Percentiles rank a stretch among this genome's conserved stretches.
These are phyloP conservation scores for Aspergillus diversus DNA, from an alignment of 495 filamentous ascomycete genomes.

Conservation along the genomic window DNA sequence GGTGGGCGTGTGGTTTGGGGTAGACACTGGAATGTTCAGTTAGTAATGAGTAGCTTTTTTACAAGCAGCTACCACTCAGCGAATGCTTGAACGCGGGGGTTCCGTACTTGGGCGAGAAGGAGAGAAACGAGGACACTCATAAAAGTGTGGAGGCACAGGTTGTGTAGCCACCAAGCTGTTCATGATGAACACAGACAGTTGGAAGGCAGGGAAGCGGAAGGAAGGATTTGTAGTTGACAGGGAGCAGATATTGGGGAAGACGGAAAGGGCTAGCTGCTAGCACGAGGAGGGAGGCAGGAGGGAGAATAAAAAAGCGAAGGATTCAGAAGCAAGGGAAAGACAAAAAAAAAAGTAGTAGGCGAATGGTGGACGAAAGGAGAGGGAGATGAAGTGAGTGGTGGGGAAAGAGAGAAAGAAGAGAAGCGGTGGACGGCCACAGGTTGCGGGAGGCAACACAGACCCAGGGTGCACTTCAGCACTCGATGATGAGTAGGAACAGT, in stretches of 20 bases:
- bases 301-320: constrained; percentile 18
- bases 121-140: constrained; percentile 70
- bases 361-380: constrained; percentile 33
- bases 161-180: constrained; percentile 66
- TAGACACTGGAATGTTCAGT: constrained; percentile 51
- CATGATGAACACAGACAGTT: constrained; percentile 55
- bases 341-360: constrained; percentile 24
- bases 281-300: constrained; percentile 24
- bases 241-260: constrained; percentile 26
- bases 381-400: constrained; percentile 34
- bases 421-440: constrained; percentile 44
- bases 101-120: constrained; percentile 69
- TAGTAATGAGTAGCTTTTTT: constrained; percentile 22
- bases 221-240: constrained; percentile 16
- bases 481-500: constrained; percentile 13
- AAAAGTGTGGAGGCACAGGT: constrained; percentile 76
- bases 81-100: background rate
- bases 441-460: constrained; percentile 52
- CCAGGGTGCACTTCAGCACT: constrained; percentile 26
- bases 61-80: background rate
- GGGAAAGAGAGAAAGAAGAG: constrained; percentile 45
- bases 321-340: constrained; percentile 30
- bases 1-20: constrained; percentile 53
- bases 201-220: constrained; percentile 34
- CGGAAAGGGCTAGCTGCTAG: constrained; percentile 13